Percentiles rank a stretch among this genome's conserved stretches.
Conservation (phyloP, 768 basidiomycete species). For the Amylocystis lapponica region DNA sequence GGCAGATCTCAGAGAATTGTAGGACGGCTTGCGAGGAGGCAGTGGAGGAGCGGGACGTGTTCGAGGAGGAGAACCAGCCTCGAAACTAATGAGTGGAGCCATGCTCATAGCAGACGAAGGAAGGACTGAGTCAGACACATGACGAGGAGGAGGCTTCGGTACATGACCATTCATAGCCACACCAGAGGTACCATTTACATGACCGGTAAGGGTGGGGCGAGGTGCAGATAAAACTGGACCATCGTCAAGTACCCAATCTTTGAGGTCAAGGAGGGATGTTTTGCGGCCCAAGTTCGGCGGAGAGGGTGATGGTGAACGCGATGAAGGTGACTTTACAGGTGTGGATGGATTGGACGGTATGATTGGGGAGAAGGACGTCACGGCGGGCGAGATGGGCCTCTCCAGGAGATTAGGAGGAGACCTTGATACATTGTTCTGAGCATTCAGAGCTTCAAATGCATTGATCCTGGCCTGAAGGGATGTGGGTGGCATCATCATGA, state of each 20-base stretch:
- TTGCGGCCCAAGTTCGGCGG: conserved; percentile 28
- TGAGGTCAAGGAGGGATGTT: conserved; percentile 63
- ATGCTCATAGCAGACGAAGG: too few relatives aligned
- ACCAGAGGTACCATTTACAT: neutral
- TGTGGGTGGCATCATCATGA: too few relatives aligned
- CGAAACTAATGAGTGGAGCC: conserved; percentile 52
- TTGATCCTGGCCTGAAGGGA: conserved; percentile 52
- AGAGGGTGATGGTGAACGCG: conserved; percentile 21
- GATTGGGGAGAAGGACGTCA: conserved; percentile 38
- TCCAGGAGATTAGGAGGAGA: conserved; percentile 35
- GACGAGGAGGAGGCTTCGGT: conserved; percentile 7
- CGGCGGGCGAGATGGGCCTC: conserved; percentile 43
- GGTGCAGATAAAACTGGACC: conserved; percentile 28
- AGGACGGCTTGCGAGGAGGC: conserved; percentile 62
- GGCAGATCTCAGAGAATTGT: conserved; percentile 38
- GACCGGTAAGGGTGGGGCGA: conserved; percentile 4
- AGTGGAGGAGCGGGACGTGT: conserved; percentile 42
- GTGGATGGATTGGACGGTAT: conserved; percentile 27
- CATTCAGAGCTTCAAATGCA: conserved; percentile 53
- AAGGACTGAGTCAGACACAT: conserved; percentile 18
- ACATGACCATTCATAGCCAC: neutral
- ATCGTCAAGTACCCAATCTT: conserved; percentile 70
- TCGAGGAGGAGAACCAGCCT: conserved; percentile 40
- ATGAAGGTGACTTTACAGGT: neutral
- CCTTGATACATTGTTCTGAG: conserved; percentile 9